Evolutionary conservation across 148 eudicot species (phyloP).

Genomic region (Rhododendron ovatum): DNA sequence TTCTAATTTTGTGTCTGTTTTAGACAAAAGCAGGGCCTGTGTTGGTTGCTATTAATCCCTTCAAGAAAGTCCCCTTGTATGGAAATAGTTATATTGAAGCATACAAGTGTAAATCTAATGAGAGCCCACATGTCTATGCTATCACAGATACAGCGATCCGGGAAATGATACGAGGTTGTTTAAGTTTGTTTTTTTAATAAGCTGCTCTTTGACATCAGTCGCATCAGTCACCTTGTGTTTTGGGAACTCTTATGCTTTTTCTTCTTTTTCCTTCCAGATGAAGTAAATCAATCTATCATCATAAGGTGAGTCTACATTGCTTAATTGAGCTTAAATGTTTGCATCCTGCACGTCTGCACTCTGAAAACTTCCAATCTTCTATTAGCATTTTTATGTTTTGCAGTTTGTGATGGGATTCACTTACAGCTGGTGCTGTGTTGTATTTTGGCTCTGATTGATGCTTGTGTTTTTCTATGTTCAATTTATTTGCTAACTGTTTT

Average conservation of each 20-base stretch:
- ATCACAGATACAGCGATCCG: conserved; percentile 82
- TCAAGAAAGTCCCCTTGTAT: conserved; percentile 73
- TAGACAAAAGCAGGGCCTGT: conserved; percentile 99
- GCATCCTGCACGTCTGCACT: neutral
- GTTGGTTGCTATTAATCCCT: conserved; percentile 88
- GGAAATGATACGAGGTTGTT: conserved; percentile 88
- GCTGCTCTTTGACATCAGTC: conserved; percentile 2
- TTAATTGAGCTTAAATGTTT: neutral
- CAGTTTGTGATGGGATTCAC: neutral
- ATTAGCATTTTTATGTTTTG: neutral
- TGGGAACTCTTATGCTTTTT: conserved; percentile 7
- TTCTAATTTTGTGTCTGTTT: conserved; percentile 11
- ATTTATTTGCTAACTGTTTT: neutral
- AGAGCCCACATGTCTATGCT: conserved; percentile 95
- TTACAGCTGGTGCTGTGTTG: neutral
- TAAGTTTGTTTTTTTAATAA: conserved; percentile 5
- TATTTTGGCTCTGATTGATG: neutral
- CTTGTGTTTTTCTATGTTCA: neutral
- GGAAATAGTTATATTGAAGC: conserved; percentile 76
- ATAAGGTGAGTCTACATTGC: conserved; percentile 61
- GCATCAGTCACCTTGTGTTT: conserved; percentile 10
- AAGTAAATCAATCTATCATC: conserved; percentile 95
- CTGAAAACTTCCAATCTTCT: neutral
- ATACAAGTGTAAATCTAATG: conserved; percentile 54
- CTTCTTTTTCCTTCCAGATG: conserved; percentile 54